Base-by-base conservation (phyloP, 1,284 basidiomycete genomes). In the Microstroma glucosiphilum region DNA sequence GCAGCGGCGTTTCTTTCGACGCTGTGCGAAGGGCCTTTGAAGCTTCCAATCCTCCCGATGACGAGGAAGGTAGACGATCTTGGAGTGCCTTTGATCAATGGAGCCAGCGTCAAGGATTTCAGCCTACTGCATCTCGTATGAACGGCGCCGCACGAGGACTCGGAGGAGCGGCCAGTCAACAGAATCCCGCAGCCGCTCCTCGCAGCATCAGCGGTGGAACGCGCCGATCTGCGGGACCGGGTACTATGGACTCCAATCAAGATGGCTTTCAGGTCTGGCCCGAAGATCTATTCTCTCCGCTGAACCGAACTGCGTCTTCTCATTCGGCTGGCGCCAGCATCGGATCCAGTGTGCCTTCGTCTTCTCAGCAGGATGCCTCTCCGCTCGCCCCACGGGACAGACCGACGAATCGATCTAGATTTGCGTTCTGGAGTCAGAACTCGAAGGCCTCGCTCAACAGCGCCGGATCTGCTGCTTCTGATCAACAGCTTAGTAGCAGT, bases 31-130 rank as follows among this genome's bases (percentile, higher is more conserved):
- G 68, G 41, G 72, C 72, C 12, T 74, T 74, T 58, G 66, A 74
- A 56, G 62, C 71, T 17, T 67, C 62, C 23, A 40, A 62, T 19
- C 60, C 66, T 3, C 63, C 67, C 40, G 71, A 73, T 21, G 71
- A 73, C 23, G 70, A 63, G 37, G 61, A 73, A 23, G 71, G 70
- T 7, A 59, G 70, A 42, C 63, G 68, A 48, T 73, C 71, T 1
- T 73, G 71, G 71, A 70, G 68, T 11, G 70, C 71, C 13, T 73
- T 73, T 42, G 71, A 73, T 56, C 60, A 69, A 17, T 73, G 71
- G 71, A 54, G 51, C 51, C 51, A 54, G 13, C 57, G 51, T 25
- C 51, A 54, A 25, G 51, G 51, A 6, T 26, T 54, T 6, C 51
- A 15, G 19, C 26, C 51, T 13, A 19, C 15, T 17, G 43, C 17